Evolutionary conservation across 176 grass and related monocot species (phyloP).

Genomic region (Cymbopogon citratus): DNA sequence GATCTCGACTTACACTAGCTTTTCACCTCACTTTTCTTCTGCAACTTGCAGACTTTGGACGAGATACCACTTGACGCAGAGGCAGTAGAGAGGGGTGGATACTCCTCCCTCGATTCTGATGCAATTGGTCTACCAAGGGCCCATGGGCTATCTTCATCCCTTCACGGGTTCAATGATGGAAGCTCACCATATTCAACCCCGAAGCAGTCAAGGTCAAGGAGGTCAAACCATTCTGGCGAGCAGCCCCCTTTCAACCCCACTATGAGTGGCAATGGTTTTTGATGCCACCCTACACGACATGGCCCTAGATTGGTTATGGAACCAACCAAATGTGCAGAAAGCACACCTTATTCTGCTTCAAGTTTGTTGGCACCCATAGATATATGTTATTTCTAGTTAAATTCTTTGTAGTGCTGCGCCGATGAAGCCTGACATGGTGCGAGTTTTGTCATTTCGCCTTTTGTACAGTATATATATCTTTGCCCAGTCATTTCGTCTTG

Average conservation of each 20-base stretch:
- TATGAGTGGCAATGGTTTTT: constrained; percentile 57
- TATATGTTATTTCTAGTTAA: constrained; percentile 42
- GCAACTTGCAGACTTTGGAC: constrained; percentile 67
- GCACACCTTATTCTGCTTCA: constrained; percentile 17
- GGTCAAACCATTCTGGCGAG: constrained; percentile 62
- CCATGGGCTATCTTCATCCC: constrained; percentile 48
- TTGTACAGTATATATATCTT: constrained; percentile 47
- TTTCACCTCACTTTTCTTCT: background rate
- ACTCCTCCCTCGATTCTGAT: constrained; percentile 54
- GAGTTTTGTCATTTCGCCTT: constrained; percentile 42
- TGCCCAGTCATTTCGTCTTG: constrained; percentile 32
- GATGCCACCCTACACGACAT: constrained; percentile 32
- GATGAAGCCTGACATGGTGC: constrained; percentile 46
- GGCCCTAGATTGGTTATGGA: constrained; percentile 17
- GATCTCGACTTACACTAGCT: background rate
- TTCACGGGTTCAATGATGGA: constrained; percentile 37
- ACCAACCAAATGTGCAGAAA: constrained; percentile 32
- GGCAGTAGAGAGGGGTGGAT: constrained; percentile 87
- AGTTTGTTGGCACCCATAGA: constrained; percentile 37
- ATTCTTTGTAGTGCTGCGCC: constrained; percentile 39
- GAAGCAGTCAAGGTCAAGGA: constrained; percentile 50
- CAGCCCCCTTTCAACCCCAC: constrained; percentile 45
- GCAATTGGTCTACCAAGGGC: constrained; percentile 57
- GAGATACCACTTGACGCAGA: constrained; percentile 94
- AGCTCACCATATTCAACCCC: constrained; percentile 48